Evolutionary conservation across 257 asterid species (phyloP).

Genomic region (Solanum dulcamara): DNA sequence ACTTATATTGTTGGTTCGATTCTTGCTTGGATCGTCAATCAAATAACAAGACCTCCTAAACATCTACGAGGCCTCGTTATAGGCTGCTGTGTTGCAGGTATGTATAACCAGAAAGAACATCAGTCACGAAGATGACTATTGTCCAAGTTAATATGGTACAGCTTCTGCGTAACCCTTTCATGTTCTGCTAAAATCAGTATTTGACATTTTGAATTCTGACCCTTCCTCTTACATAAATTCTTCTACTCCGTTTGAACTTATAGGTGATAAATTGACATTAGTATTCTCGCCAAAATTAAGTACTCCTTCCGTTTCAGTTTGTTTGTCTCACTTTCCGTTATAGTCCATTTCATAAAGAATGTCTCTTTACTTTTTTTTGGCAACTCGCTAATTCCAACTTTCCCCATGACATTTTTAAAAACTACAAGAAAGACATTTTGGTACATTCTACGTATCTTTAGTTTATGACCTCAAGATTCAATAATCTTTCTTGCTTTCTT

Average conservation of each 20-base stretch:
- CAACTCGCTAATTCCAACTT: too few relatives aligned
- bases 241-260: not conserved
- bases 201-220: too few relatives aligned
- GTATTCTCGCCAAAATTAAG: not conserved
- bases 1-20: conserved; percentile 69
- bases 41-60: conserved; percentile 47
- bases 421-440: not conserved
- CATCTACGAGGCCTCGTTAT: conserved; percentile 67
- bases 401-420: not conserved
- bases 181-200: too few relatives aligned
- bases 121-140: not conserved
- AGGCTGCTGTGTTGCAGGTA: conserved; percentile 88
- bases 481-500: not conserved
- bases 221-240: too few relatives aligned
- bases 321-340: not conserved
- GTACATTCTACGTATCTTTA: not conserved
- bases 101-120: not conserved
- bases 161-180: not conserved
- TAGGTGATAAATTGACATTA: not conserved
- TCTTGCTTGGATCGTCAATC: conserved; percentile 65
- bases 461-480: too few relatives aligned
- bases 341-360: too few relatives aligned
- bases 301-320: not conserved
- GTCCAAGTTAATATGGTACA: not conserved
- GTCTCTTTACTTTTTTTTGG: too few relatives aligned